These are phyloP conservation scores for Lasiodiplodia sp. DNA, from an alignment of 2,329 filamentous ascomycete genomes.

Conservation along the genomic window DNA sequence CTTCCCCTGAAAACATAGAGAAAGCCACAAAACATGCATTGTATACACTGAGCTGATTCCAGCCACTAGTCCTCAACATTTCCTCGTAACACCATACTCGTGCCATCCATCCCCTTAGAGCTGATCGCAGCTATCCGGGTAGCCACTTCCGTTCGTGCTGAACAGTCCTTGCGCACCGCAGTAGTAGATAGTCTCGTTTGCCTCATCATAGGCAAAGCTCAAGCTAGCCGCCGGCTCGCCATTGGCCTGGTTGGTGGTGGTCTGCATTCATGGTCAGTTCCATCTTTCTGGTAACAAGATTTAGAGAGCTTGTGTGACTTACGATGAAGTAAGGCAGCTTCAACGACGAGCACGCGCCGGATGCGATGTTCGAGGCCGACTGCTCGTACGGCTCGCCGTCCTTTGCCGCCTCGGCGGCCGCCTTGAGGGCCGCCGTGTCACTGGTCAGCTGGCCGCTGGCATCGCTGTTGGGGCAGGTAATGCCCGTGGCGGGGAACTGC, in stretches of 20 bases:
- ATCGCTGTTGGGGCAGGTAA: constrained; percentile 12
- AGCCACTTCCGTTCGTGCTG: constrained; percentile 6
- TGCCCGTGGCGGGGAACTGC: neutral
- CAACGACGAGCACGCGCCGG: neutral
- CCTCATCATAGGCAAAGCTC: neutral
- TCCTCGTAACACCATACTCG: no score
- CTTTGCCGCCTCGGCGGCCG: neutral
- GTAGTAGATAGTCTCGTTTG: neutral
- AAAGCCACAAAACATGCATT: neutral
- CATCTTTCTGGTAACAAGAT: neutral
- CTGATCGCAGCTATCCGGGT: neutral
- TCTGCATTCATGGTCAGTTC: neutral
- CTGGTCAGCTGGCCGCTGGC: constrained; percentile 7
- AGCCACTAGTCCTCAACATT: no score
- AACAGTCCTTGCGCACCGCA: neutral
- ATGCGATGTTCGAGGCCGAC: constrained; percentile 1
- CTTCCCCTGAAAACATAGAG: no score
- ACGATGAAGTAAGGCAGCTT: constrained; percentile 1
- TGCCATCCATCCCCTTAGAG: neutral
- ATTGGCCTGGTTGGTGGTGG: neutral
- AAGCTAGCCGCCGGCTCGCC: constrained; percentile 7
- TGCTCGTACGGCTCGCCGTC: neutral
- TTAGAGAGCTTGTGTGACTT: neutral
- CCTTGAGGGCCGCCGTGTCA: neutral
- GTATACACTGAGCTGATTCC: neutral